A percentile compares a stretch with the other conserved stretches of the same genome.
phyloP scores from a whole-genome alignment of 768 basidiomycete species.

The Leucocoprinus birnbaumii region DNA sequence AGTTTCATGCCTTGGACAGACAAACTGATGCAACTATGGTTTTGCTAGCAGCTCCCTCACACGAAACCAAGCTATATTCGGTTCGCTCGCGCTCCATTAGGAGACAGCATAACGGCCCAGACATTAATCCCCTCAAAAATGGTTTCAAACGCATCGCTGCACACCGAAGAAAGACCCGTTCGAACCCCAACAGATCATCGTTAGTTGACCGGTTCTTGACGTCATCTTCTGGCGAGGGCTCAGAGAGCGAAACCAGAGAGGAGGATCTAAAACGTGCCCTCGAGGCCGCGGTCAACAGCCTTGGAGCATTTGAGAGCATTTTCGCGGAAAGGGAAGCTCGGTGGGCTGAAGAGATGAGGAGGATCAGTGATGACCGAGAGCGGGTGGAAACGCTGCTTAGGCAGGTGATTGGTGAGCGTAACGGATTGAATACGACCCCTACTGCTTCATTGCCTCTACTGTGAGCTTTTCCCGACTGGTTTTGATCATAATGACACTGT shows the following conservation, averaged over 20 bases:
- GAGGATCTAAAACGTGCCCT: slow-evolving; percentile 67
- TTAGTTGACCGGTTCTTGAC: slow-evolving; percentile 48
- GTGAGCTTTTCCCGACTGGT: background rate
- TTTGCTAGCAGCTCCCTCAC: slow-evolving; percentile 71
- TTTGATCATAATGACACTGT: background rate
- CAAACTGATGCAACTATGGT: slow-evolving; percentile 81
- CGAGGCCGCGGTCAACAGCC: slow-evolving; percentile 64
- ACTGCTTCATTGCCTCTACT: background rate
- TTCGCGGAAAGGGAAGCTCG: slow-evolving; percentile 68
- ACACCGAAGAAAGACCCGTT: slow-evolving; percentile 46
- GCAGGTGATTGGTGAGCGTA: slow-evolving; percentile 55
- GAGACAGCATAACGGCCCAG: slow-evolving; percentile 46
- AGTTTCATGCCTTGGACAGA: slow-evolving; percentile 79
- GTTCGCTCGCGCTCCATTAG: slow-evolving; percentile 69
- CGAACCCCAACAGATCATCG: slow-evolving; percentile 35
- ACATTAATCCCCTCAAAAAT: slow-evolving; percentile 49
- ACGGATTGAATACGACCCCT: background rate
- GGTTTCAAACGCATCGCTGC: slow-evolving; percentile 59
- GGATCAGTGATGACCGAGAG: slow-evolving; percentile 65
- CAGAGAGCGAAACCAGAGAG: slow-evolving; percentile 55
- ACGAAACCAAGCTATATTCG: slow-evolving; percentile 62
- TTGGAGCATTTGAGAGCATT: slow-evolving; percentile 58
- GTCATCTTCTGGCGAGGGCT: slow-evolving; percentile 49
- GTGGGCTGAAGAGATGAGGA: slow-evolving; percentile 69
- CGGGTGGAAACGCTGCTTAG: slow-evolving; percentile 60